Conservation (phyloP, 192 early-diverging fungal genomes). For the Coemansia sp. region DNA sequence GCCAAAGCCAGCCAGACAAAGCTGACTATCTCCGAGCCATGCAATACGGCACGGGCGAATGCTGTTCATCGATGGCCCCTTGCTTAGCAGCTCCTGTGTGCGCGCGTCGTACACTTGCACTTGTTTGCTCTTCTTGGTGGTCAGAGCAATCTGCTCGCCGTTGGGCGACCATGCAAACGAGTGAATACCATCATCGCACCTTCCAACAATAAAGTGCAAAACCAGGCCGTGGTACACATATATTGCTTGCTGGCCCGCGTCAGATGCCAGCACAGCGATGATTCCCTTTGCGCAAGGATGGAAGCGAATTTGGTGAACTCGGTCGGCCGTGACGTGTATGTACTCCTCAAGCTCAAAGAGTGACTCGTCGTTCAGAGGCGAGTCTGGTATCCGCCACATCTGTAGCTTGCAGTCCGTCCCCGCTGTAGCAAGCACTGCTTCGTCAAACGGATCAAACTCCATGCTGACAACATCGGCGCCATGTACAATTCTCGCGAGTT, state of each 20-base stretch:
- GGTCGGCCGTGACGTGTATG: conserved; percentile 39
- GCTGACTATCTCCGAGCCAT: conserved; percentile 64
- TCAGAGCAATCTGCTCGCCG: conserved; percentile 69
- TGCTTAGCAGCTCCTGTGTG: conserved; percentile 59
- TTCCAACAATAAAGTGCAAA: conserved; percentile 37
- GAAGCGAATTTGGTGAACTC: conserved; percentile 46
- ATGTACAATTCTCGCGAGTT: conserved; percentile 34
- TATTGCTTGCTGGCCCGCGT: conserved; percentile 23
- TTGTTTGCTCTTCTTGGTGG: conserved; percentile 65
- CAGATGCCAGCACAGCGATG: conserved; percentile 36
- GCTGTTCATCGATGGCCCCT: conserved; percentile 70
- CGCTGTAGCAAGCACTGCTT: conserved; percentile 39
- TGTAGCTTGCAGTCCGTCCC: conserved; percentile 40
- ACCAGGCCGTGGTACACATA: conserved; percentile 44
- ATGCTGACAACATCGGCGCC: conserved; percentile 67
- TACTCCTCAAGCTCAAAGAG: conserved; percentile 47
- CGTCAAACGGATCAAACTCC: conserved; percentile 75
- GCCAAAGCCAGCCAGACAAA: conserved; percentile 75
- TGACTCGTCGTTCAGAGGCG: conserved; percentile 18
- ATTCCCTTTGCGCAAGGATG: conserved; percentile 39
- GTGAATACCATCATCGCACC: conserved; percentile 37
- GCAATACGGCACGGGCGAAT: conserved; percentile 64
- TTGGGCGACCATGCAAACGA: conserved; percentile 63
- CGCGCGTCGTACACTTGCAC: conserved; percentile 68
- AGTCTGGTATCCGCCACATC: conserved; percentile 50